phyloP scores from a whole-genome alignment of 805 yeast species.

The Gaillardinia entomophila region DNA sequence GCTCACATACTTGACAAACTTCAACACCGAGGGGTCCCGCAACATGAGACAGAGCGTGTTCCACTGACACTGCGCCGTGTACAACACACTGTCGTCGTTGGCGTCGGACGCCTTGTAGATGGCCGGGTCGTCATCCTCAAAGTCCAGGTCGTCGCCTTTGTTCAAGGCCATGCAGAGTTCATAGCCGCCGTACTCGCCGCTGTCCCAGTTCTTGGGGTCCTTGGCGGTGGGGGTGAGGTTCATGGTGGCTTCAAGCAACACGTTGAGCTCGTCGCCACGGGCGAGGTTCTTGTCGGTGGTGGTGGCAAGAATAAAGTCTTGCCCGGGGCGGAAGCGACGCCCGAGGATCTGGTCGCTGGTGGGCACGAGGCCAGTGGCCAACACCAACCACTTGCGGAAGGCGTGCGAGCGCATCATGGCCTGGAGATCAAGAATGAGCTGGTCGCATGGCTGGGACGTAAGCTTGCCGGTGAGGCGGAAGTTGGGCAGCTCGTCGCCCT shows the following conservation, averaged over 20 bases:
- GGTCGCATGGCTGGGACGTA: not conserved
- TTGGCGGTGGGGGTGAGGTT: conserved; percentile 65
- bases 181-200: conserved; percentile 92
- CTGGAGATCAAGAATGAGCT: conserved; percentile 44
- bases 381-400: conserved; percentile 64
- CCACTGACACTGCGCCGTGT: conserved; percentile 79
- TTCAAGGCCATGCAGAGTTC: conserved; percentile 79
- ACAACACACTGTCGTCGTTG: conserved; percentile 67
- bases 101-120: conserved; percentile 56
- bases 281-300: conserved; percentile 37
- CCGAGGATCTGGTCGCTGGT: conserved; percentile 63
- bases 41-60: conserved; percentile 71
- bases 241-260: conserved; percentile 71
- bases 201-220: conserved; percentile 66
- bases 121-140: conserved; percentile 73
- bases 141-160: conserved; percentile 42
- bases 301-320: conserved; percentile 89
- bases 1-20: conserved; percentile 89
- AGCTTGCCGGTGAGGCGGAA: conserved; percentile 33
- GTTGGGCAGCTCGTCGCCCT: conserved; percentile 52
- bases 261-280: conserved; percentile 31
- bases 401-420: conserved; percentile 52
- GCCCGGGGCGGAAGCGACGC: conserved; percentile 91
- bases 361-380: conserved; percentile 57
- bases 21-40: conserved; percentile 80